Evolutionary conservation across 148 eudicot genomes (phyloP).

Genomic region (Bassia scoparia): DNA sequence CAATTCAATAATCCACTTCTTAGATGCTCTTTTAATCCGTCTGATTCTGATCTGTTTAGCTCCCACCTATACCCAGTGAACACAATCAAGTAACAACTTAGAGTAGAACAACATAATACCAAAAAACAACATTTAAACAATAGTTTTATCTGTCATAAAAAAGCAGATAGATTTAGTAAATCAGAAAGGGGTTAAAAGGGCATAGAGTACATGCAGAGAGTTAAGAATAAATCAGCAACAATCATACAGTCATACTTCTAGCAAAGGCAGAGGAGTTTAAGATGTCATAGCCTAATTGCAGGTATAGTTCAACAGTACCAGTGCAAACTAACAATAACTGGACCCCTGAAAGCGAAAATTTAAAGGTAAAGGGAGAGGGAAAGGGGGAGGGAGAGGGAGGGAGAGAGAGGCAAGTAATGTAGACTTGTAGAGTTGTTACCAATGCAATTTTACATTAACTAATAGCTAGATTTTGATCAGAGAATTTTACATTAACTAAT

Average conservation of each 20-base stretch:
- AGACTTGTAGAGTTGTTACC: too few relatives aligned
- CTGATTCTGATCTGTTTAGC: constrained; percentile 52
- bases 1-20: constrained; percentile 82
- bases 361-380: not conserved
- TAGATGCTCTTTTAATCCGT: constrained; percentile 61
- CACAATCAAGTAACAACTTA: not conserved
- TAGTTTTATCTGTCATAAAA: not conserved
- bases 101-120: too few relatives aligned
- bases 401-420: too few relatives aligned
- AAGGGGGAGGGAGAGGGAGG: too few relatives aligned
- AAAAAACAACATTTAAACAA: too few relatives aligned
- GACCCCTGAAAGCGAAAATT: not conserved
- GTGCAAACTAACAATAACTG: not conserved
- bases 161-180: not conserved
- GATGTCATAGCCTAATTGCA: not conserved
- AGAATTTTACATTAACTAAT: too few relatives aligned
- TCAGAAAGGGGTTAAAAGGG: not conserved
- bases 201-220: not conserved
- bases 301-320: not conserved
- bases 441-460: too few relatives aligned
- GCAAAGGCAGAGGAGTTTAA: not conserved
- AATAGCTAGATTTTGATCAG: too few relatives aligned
- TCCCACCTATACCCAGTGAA: constrained; percentile 60
- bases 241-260: not conserved
- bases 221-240: too few relatives aligned